Conservation (phyloP, 805 yeast genomes). For the Blastobotrys attinorum region DNA sequence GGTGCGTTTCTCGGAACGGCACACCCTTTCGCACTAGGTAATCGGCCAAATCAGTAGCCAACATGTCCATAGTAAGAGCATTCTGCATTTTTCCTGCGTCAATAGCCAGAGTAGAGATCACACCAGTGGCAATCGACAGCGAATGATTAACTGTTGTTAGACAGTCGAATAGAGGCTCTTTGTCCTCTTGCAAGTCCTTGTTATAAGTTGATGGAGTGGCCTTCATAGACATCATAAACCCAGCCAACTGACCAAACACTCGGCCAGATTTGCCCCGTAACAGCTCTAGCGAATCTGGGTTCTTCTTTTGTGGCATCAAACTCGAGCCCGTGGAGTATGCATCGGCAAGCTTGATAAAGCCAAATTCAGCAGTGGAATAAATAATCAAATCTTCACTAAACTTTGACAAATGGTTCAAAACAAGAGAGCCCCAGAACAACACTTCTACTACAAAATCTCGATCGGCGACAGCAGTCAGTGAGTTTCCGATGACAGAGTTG, state of each 20-base stretch:
- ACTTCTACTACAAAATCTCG: constrained; percentile 96
- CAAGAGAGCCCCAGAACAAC: constrained; percentile 89
- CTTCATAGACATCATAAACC: constrained; percentile 92
- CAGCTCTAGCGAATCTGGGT: constrained; percentile 92
- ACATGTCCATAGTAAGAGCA: constrained; percentile 97
- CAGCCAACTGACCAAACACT: constrained; percentile 89
- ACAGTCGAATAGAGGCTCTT: constrained; percentile 95
- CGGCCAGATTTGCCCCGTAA: constrained; percentile 97
- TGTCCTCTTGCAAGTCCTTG: constrained; percentile 98
- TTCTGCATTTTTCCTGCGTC: constrained; percentile 69
- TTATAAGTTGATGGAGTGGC: constrained; percentile 98
- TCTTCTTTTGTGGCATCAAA: constrained; percentile 98
- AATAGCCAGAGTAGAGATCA: constrained; percentile 75
- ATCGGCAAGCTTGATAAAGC: constrained; percentile 86
- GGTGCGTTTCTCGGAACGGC: constrained; percentile 98
- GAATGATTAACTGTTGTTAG: constrained; percentile 90
- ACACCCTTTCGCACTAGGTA: constrained; percentile 96
- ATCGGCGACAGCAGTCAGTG: constrained; percentile 93
- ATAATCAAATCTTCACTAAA: constrained; percentile 91
- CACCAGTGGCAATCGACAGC: constrained; percentile 90
- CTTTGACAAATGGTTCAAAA: constrained; percentile 93
- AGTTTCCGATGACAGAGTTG: constrained; percentile 83
- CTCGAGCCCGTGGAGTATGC: constrained; percentile 98
- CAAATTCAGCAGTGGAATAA: constrained; percentile 96
- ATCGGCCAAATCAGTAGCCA: constrained; percentile 97